Conservation (phyloP, 1,284 basidiomycete genomes). For the Mycena citricolor region DNA sequence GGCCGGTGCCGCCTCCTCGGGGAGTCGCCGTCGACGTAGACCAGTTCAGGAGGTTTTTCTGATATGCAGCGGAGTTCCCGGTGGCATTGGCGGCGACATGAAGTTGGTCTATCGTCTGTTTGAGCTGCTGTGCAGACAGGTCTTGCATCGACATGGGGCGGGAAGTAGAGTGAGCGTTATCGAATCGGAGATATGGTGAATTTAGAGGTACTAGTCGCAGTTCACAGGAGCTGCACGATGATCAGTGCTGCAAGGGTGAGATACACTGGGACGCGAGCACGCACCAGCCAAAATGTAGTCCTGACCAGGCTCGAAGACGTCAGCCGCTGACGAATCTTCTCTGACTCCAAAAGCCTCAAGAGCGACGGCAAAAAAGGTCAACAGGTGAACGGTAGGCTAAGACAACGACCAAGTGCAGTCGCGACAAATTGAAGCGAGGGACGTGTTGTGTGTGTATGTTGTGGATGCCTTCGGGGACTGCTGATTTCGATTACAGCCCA, state of each 20-base stretch:
- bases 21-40: conserved; percentile 3
- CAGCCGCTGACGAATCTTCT: no score
- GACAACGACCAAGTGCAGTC: conserved; percentile 57
- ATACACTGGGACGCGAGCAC: no score
- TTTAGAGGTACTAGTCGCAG: no score
- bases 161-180: no score
- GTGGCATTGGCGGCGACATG: conserved; percentile 13
- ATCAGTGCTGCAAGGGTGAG: no score
- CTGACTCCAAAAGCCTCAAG: no score
- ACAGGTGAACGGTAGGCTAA: conserved; percentile 43
- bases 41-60: conserved; percentile 19
- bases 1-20: conserved; percentile 32
- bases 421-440: neutral
- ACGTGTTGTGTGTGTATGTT: conserved; percentile 33
- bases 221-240: no score
- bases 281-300: no score
- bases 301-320: no score
- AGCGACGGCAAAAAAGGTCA: no score
- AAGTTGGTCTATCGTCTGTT: conserved; percentile 16
- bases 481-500: conserved; percentile 51
- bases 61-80: conserved; percentile 10
- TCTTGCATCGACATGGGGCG: no score
- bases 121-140: conserved; percentile 16
- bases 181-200: no score
- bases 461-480: conserved; percentile 55